These are phyloP conservation scores for Hypsizygus marmoreus DNA, from an alignment of 768 basidiomycete genomes.

Conservation along the genomic window DNA sequence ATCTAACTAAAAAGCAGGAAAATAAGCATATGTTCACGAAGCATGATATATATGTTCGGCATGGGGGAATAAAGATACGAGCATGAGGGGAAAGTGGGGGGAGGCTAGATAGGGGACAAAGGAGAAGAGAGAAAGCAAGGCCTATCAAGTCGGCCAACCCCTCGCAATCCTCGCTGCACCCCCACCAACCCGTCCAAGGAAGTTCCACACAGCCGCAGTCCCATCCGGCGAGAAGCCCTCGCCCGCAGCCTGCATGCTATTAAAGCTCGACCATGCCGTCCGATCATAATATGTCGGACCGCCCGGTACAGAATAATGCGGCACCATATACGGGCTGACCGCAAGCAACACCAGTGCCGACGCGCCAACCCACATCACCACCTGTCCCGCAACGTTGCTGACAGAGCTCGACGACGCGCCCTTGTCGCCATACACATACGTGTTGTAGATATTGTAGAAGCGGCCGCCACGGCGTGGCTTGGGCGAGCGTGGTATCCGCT, in stretches of 20 bases:
- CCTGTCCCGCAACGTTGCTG: conserved; percentile 42
- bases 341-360: conserved; percentile 63
- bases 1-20: too few relatives aligned
- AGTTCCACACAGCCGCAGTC: conserved; percentile 65
- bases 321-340: conserved; percentile 61
- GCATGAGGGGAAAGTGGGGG: too few relatives aligned
- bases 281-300: conserved; percentile 76
- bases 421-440: conserved; percentile 54
- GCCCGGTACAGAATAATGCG: conserved; percentile 61
- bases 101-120: too few relatives aligned
- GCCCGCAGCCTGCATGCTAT: conserved; percentile 65
- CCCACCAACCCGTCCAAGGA: conserved; percentile 71
- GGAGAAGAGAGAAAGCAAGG: too few relatives aligned
- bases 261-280: conserved; percentile 78
- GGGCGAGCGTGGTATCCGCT: conserved; percentile 22
- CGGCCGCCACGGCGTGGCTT: conserved; percentile 42
- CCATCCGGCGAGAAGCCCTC: conserved; percentile 69
- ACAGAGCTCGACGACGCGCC: conserved; percentile 32
- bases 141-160: conserved; percentile 77
- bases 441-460: conserved; percentile 90
- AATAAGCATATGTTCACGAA: too few relatives aligned
- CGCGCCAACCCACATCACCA: conserved; percentile 61
- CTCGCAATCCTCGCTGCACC: conserved; percentile 75
- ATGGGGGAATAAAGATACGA: too few relatives aligned
- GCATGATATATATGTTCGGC: too few relatives aligned